These are phyloP conservation scores for Marasmius tenuissimus DNA, from an alignment of 1,284 basidiomycete species.

Conservation along the genomic window DNA sequence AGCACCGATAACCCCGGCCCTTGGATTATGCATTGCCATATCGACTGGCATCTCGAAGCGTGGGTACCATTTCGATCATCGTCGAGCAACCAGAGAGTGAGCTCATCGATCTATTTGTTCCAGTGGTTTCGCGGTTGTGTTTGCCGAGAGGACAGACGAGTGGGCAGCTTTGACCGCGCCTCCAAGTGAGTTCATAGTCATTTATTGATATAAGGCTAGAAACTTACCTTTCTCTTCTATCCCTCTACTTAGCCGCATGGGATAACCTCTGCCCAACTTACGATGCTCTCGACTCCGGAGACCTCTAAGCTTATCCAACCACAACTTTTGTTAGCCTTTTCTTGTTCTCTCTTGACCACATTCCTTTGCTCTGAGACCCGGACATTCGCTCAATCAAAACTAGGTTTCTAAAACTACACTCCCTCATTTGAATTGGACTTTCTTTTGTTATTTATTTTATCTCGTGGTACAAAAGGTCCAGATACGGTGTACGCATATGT, in stretches of 20 bases:
- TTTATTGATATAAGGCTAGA: neutral
- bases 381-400: too few species aligned
- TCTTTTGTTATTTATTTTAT: too few species aligned
- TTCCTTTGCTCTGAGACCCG: too few species aligned
- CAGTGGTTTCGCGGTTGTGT: slow-evolving; percentile 38
- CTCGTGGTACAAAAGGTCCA: too few species aligned
- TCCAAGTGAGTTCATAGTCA: slow-evolving; percentile 17
- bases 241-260: slow-evolving; percentile 19
- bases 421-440: too few species aligned
- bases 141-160: slow-evolving; percentile 32
- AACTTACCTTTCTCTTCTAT: neutral
- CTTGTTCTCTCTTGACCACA: too few species aligned
- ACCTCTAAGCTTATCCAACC: too few species aligned
- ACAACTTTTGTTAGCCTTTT: too few species aligned
- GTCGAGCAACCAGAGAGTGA: neutral
- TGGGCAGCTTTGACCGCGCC: slow-evolving; percentile 12
- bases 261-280: slow-evolving; percentile 26
- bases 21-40: slow-evolving; percentile 49
- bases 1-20: slow-evolving; percentile 36
- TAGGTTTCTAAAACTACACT: too few species aligned
- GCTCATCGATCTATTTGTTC: neutral
- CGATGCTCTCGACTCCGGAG: neutral
- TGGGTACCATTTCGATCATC: slow-evolving; percentile 13
- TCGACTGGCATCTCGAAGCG: slow-evolving; percentile 47
- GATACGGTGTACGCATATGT: too few species aligned